phyloP scores from a whole-genome alignment of 371 early-diverging fungal genomes.

The Coemansia sp. region DNA sequence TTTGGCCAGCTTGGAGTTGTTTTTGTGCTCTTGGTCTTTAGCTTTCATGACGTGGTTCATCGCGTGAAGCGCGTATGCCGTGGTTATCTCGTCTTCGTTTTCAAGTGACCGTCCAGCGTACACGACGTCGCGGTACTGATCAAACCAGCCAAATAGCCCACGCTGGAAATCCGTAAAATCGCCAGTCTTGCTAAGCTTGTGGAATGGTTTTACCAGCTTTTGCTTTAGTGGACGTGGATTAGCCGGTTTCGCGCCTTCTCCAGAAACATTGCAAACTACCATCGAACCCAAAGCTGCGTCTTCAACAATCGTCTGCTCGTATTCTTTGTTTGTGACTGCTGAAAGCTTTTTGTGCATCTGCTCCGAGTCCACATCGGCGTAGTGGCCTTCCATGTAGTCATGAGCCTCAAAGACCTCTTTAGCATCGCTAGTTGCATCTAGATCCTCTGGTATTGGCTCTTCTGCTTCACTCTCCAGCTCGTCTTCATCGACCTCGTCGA shows the following conservation, averaged over 20 bases:
- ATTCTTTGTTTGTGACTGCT: conserved; percentile 52
- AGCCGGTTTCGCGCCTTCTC: conserved; percentile 15
- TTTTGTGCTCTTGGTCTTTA: conserved; percentile 72
- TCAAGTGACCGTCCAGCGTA: conserved; percentile 65
- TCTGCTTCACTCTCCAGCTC: conserved; percentile 36
- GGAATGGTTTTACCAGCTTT: conserved; percentile 30
- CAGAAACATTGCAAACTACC: conserved; percentile 22
- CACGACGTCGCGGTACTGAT: conserved; percentile 75
- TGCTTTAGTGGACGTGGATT: conserved; percentile 34
- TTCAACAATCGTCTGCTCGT: conserved; percentile 54
- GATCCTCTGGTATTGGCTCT: conserved; percentile 35
- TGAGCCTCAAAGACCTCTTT: conserved; percentile 14
- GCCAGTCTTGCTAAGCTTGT: conserved; percentile 29
- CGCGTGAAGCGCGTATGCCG: conserved; percentile 76
- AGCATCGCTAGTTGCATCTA: conserved; percentile 13
- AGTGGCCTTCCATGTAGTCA: conserved; percentile 48
- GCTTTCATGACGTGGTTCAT: conserved; percentile 88
- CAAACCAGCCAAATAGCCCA: conserved; percentile 65
- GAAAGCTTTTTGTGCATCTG: conserved; percentile 55
- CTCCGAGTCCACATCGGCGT: conserved; percentile 56
- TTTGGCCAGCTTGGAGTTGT: conserved; percentile 72
- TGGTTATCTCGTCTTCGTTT: conserved; percentile 68
- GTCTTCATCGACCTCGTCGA: conserved; percentile 44
- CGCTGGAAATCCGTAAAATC: conserved; percentile 54
- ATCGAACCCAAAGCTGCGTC: conserved; percentile 21